Evolutionary conservation across 116 monocot species (phyloP).

Genomic region (Papilionanthe hybrid): DNA sequence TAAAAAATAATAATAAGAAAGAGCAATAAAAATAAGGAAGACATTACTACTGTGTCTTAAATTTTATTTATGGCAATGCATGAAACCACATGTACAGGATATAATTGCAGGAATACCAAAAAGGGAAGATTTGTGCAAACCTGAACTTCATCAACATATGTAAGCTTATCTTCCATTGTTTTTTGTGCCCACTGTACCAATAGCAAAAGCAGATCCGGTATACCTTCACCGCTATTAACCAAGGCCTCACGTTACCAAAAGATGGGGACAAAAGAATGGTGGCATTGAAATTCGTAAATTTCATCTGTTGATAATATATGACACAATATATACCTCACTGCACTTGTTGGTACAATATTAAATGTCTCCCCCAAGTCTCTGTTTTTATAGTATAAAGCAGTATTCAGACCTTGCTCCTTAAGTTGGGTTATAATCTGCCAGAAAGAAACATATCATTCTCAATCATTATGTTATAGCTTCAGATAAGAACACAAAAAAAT

Average conservation of each 20-base stretch:
- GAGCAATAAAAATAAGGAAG: not conserved
- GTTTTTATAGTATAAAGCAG: conserved; percentile 88
- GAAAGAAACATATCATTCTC: conserved; percentile 4
- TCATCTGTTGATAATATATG: conserved; percentile 2
- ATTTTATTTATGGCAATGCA: not conserved
- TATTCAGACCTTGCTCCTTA: conserved; percentile 90
- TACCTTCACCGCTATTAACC: conserved; percentile 77
- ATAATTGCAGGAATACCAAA: not conserved
- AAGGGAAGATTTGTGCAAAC: conserved; percentile 16
- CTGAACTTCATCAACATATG: conserved; percentile 85
- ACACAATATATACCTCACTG: conserved; percentile 62
- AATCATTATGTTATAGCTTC: not conserved
- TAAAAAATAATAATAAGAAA: not conserved
- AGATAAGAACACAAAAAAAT: not conserved
- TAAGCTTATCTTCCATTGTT: conserved; percentile 93
- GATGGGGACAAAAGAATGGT: not conserved
- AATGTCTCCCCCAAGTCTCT: conserved; percentile 90
- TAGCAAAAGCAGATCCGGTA: conserved; percentile 84
- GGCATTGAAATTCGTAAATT: not conserved
- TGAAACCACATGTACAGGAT: not conserved
- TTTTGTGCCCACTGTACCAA: conserved; percentile 90
- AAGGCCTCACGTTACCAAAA: conserved; percentile 9
- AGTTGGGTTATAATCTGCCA: conserved; percentile 73
- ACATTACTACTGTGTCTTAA: not conserved
- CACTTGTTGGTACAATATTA: conserved; percentile 99